Percentiles rank a stretch among this genome's conserved stretches.
Evolutionary conservation across 352 stramenopile species (phyloP).

Genomic region (Pythium oligandrum): DNA sequence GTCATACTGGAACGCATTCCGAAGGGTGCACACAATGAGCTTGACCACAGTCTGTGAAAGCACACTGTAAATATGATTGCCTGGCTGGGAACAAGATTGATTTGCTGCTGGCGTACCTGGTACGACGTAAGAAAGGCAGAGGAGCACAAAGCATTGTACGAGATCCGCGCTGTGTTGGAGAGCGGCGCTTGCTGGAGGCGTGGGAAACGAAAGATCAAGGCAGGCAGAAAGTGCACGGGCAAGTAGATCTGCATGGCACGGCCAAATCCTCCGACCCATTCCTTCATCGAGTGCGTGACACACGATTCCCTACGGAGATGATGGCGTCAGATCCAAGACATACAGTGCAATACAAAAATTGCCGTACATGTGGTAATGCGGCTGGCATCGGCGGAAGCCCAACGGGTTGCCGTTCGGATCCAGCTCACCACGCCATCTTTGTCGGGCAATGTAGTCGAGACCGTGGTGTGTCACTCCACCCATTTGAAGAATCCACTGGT

Average conservation of each 20-base stretch:
- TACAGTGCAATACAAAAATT: neutral
- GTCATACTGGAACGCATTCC: conserved; percentile 71
- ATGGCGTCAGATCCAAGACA: neutral
- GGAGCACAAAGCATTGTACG: conserved; percentile 67
- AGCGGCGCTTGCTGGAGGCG: conserved; percentile 48
- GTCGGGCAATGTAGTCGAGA: conserved; percentile 62
- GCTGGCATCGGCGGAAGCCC: conserved; percentile 71
- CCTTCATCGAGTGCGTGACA: conserved; percentile 64
- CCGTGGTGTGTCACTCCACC: conserved; percentile 69
- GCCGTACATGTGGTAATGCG: conserved; percentile 81
- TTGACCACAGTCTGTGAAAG: conserved; percentile 56
- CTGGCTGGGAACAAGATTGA: no score
- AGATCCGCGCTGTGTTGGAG: conserved; percentile 38
- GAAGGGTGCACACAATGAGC: conserved; percentile 61
- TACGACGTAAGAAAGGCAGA: conserved; percentile 82
- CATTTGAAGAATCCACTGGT: conserved; percentile 80
- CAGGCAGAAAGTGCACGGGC: conserved; percentile 72
- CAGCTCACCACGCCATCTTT: conserved; percentile 44
- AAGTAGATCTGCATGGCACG: conserved; percentile 78
- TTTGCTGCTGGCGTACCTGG: conserved; percentile 31
- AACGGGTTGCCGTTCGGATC: conserved; percentile 31
- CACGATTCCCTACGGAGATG: conserved; percentile 61
- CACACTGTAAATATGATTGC: neutral
- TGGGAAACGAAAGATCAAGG: conserved; percentile 70
- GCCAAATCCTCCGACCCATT: conserved; percentile 65